phyloP scores from a whole-genome alignment of 352 stramenopile species.

The Proteromonas lacertae region DNA sequence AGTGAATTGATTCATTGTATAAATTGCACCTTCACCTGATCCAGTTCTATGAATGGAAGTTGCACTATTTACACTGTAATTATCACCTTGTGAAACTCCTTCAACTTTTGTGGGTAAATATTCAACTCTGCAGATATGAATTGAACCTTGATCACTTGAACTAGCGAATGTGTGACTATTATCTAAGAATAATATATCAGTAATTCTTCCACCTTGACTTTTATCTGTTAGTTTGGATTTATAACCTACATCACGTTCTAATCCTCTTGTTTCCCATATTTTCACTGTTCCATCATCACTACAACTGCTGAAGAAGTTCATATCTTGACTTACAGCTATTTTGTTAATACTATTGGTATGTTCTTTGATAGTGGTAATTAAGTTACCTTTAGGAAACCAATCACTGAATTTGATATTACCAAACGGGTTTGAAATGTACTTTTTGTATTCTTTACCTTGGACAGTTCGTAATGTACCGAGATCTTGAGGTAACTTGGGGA shows the following conservation, averaged over 20 bases:
- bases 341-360: slow-evolving; percentile 60
- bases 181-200: slow-evolving; percentile 69
- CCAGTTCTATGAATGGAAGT: slow-evolving; percentile 6
- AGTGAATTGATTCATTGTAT: slow-evolving; percentile 74
- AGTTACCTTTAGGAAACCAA: slow-evolving; percentile 24
- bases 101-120: slow-evolving; percentile 12
- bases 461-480: too few species aligned
- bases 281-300: slow-evolving; percentile 71
- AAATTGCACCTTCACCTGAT: slow-evolving; percentile 41
- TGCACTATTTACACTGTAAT: background rate
- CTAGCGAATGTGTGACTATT: slow-evolving; percentile 74
- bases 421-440: too few species aligned
- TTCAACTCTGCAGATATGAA: slow-evolving; percentile 83
- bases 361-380: slow-evolving; percentile 35
- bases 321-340: slow-evolving; percentile 59
- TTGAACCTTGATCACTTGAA: slow-evolving; percentile 30
- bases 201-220: slow-evolving; percentile 43
- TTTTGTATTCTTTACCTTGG: too few species aligned
- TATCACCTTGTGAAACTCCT: slow-evolving; percentile 2
- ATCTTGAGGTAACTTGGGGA: too few species aligned
- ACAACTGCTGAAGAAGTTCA: slow-evolving; percentile 70
- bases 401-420: too few species aligned
- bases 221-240: slow-evolving; percentile 37
- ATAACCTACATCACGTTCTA: background rate
- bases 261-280: slow-evolving; percentile 26